phyloP scores from a whole-genome alignment of 2,329 filamentous ascomycete genomes.

The Scortechinia acanthostroma region DNA sequence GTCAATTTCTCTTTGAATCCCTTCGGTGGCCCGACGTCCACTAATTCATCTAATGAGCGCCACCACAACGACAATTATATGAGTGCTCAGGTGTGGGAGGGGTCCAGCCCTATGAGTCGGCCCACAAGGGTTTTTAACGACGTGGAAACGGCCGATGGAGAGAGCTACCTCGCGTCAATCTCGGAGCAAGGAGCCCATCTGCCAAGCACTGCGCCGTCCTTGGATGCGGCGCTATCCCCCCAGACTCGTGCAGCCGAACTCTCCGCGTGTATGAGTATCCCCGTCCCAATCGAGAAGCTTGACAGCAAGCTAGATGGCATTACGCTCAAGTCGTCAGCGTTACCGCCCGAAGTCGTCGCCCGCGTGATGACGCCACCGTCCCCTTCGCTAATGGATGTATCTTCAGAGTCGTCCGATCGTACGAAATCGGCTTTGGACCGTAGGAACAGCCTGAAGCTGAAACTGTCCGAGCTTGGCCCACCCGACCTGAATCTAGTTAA shows the following conservation, averaged over 20 bases:
- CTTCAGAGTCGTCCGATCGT: too few species aligned
- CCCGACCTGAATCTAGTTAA: slow-evolving; percentile 26
- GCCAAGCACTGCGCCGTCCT: not conserved
- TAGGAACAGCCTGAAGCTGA: slow-evolving; percentile 11
- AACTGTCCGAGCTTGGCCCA: slow-evolving; percentile 21
- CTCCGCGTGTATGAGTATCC: slow-evolving; percentile 11
- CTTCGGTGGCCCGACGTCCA: slow-evolving; percentile 13
- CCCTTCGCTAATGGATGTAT: too few species aligned
- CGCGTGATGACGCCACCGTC: slow-evolving; percentile 30
- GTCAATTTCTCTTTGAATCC: too few species aligned
- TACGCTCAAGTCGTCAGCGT: slow-evolving; percentile 31
- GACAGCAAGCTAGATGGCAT: slow-evolving; percentile 35
- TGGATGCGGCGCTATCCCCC: not conserved
- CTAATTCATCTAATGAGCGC: slow-evolving; percentile 6
- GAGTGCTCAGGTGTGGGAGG: slow-evolving; percentile 35
- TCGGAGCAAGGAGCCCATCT: too few species aligned
- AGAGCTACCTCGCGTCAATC: not conserved
- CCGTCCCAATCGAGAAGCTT: slow-evolving; percentile 31
- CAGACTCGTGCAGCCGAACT: not conserved
- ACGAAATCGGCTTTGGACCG: slow-evolving; percentile 16
- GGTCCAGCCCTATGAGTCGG: slow-evolving; percentile 23
- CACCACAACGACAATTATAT: too few species aligned
- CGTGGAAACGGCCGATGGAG: slow-evolving; percentile 21
- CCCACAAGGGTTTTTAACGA: slow-evolving; percentile 30
- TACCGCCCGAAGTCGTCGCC: slow-evolving; percentile 29